Percentiles rank a stretch among this genome's conserved stretches.
phyloP scores from a whole-genome alignment of 2,329 filamentous ascomycete genomes.

The Scedosporium apiospermum region DNA sequence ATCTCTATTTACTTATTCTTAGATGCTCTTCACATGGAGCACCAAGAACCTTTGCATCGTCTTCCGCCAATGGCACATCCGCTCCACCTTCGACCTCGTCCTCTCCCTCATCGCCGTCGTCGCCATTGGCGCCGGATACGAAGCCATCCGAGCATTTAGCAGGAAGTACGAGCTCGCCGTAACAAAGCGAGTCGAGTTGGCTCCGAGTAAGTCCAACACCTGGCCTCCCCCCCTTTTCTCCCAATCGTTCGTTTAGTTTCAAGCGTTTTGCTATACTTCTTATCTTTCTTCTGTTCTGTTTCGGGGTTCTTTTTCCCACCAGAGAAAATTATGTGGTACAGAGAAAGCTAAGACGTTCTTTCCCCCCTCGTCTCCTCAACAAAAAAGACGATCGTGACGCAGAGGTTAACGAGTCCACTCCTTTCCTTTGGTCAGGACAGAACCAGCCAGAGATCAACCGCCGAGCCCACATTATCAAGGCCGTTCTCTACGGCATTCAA shows the following conservation, averaged over 20 bases:
- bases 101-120: constrained; percentile 76
- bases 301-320: neutral
- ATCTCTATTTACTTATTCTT: neutral
- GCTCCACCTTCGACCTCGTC: constrained; percentile 62
- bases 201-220: constrained; percentile 42
- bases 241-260: neutral
- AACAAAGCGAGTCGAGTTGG: constrained; percentile 34
- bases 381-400: constrained; percentile 16
- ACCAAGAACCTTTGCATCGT: constrained; percentile 91
- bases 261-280: neutral
- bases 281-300: neutral
- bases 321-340: neutral
- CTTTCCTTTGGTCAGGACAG: constrained; percentile 64
- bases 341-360: neutral
- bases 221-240: neutral
- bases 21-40: constrained; percentile 99
- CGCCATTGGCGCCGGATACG: constrained; percentile 82
- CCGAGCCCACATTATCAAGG: constrained; percentile 69
- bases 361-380: neutral
- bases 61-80: constrained; percentile 85
- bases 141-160: constrained; percentile 69
- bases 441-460: constrained; percentile 51
- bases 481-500: constrained; percentile 77
- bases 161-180: constrained; percentile 63
- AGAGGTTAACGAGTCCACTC: constrained; percentile 51